Evolutionary conservation across 2,329 filamentous ascomycete genomes (phyloP), one percentile per base, ranked within the genome.

Genomic region (Aspergillus ustus): DNA sequence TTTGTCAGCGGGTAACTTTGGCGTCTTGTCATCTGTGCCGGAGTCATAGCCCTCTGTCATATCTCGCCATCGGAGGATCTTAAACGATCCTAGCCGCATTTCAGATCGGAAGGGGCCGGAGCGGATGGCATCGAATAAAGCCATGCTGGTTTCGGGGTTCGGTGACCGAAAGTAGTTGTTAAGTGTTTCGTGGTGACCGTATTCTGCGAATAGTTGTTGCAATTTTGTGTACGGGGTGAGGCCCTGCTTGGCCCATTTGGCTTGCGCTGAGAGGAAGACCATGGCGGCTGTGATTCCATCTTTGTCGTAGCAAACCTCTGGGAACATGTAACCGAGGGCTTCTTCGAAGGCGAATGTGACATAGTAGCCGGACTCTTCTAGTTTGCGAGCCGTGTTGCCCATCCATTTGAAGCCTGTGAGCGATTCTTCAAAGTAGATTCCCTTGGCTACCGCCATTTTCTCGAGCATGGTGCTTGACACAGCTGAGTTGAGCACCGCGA

Each of bases 361-460:
- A 22, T 81, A 76, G 66, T 83, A 84, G 25, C 83, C 84, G 58
- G 77, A 69, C 2, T 71, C 67, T 59, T 82, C 77, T 2, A 88
- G 78, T n/a, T 82, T 76, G 19, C 82, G 80, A 1, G 85, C 84
- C 50, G 84, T 79, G 64, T 88, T 89, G 2, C 86, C 87, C 64
- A 89, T 82, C 87, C 87, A 89, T 72, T 89, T 89, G 77, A 89
- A 89, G 1, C 87, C 87, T 0, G 87, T 89, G 31, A 89, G 74
- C 0, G 87, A 88, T 68, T 89, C 87, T 61, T 81, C 78, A 69
- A 85, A 87, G 54, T 82, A 76, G 64, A 88, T 84, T 2, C 83
- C 84, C 71, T 84, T 83, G 20, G 80, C 76, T 29, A 76, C 70
- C 1, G 85, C 85, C 76, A 89, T 84, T 28, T 81, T 81, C 11